Evolutionary conservation across 2,329 filamentous ascomycete genomes (phyloP), one percentile per base, ranked within the genome.

Genomic region (Coniochaeta ligniaria): DNA sequence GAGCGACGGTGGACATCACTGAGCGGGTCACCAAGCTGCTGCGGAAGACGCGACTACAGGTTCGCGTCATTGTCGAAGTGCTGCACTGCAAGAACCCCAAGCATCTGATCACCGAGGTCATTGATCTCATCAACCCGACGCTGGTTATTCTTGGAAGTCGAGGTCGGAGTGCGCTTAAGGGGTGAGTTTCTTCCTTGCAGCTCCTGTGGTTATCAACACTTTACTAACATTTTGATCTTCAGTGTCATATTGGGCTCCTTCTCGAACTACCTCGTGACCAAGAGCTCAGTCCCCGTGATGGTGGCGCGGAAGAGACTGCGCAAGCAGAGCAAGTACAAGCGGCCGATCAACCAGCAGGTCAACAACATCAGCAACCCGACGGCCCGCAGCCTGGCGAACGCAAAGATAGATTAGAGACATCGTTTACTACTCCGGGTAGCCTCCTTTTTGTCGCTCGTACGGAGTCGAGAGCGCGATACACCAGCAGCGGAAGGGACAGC

Each of bases 51-150:
- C 86, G 90, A 65, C 79, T 99, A 61, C 94, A 99, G 73, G 93
- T 97, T 57, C 87, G 92, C 61, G 90, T 97, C 56, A 92, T 96
- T 58, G 89, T 99, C 36, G 95, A 99, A 75, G 94, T 98, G 31
- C 89, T 99, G 66, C 95, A 98, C 75, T 98, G 95, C 87, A 98
- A 97, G 81, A 97, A 91, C 70, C 92, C 95, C 4, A 94, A 95
- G 73, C 93, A 97, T 73, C 83, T 98, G 78, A 92, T 99, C 65
- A 96, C 92, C 0, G 95, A 98, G 78, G 92, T 97, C 76, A 98
- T 99, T 74, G 95, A 99, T 73, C 85, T 91, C 64, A 83, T 98
- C 59, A 90, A 89, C 65, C 95, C 95, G 5, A 98, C 94, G 1
- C 79, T 99, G 62, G 94, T 97, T 22, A 92, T 99, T 66, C 85